Conservation (phyloP, 352 stramenopile genomes). For the Pythium scleroteichum region DNA sequence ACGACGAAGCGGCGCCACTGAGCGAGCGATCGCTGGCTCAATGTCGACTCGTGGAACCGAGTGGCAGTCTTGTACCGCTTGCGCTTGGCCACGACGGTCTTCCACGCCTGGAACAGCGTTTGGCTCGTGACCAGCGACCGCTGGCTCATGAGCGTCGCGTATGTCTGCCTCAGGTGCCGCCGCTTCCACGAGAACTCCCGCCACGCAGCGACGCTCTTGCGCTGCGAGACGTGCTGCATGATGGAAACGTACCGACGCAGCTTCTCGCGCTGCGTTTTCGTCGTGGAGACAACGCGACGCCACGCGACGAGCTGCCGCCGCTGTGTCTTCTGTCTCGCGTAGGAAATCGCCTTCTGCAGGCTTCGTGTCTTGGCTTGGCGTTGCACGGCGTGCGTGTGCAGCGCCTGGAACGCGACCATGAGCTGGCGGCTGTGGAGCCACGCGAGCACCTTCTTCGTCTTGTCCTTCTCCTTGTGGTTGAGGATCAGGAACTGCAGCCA, state of each 20-base stretch:
- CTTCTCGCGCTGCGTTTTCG: constrained; percentile 18
- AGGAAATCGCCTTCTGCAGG: not conserved
- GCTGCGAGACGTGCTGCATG: constrained; percentile 41
- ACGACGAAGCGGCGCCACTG: constrained; percentile 49
- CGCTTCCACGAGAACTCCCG: constrained; percentile 26
- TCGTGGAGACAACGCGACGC: constrained; percentile 3
- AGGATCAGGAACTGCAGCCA: constrained; percentile 22
- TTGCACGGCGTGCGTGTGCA: not conserved
- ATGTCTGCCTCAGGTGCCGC: constrained; percentile 25
- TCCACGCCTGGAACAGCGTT: constrained; percentile 39
- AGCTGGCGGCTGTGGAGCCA: constrained; percentile 19
- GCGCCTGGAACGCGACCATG: constrained; percentile 10
- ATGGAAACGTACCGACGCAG: constrained; percentile 38
- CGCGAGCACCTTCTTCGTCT: constrained; percentile 17
- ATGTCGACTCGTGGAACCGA: not conserved
- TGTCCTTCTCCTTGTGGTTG: constrained; percentile 17
- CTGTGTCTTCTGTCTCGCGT: not conserved
- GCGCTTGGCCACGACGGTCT: constrained; percentile 13
- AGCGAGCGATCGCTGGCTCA: constrained; percentile 5
- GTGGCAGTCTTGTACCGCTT: constrained; percentile 12
- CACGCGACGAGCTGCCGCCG: constrained; percentile 26
- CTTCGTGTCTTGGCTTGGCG: constrained; percentile 3
- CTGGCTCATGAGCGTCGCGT: constrained; percentile 29
- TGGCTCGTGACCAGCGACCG: constrained; percentile 33
- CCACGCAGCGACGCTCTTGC: constrained; percentile 43